phyloP scores from a whole-genome alignment of 2,329 filamentous ascomycete species.

The Phialophora expanda region DNA sequence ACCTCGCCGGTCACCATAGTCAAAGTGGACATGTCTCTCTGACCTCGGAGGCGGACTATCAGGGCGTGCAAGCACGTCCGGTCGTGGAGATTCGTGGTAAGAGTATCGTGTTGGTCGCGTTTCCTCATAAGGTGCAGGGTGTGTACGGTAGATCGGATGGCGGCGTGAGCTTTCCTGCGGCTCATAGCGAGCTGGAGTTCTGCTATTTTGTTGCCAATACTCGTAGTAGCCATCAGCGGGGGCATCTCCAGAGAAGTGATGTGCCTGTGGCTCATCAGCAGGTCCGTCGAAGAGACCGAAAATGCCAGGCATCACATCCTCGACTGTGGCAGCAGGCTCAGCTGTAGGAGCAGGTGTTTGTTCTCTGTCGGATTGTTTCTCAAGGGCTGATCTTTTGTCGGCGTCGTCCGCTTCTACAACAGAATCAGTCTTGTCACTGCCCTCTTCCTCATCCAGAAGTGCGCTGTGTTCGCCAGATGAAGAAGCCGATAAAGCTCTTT shows the following conservation, averaged over 20 bases:
- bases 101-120: not conserved
- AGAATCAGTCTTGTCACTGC: constrained; percentile 30
- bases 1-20: constrained; percentile 24
- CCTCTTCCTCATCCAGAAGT: constrained; percentile 24
- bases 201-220: constrained; percentile 11
- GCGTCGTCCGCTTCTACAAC: not conserved
- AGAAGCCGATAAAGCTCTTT: constrained; percentile 22
- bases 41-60: constrained; percentile 4
- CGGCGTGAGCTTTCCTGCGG: constrained; percentile 21
- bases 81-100: constrained; percentile 14
- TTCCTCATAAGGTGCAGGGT: constrained; percentile 1
- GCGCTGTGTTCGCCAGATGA: constrained; percentile 38
- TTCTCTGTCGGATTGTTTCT: not conserved
- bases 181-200: constrained; percentile 18
- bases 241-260: constrained; percentile 14
- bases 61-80: constrained; percentile 10
- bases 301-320: constrained; percentile 19
- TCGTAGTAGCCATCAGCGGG: constrained; percentile 19
- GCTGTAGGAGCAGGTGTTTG: not conserved
- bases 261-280: constrained; percentile 22
- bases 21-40: constrained; percentile 33
- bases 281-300: constrained; percentile 33
- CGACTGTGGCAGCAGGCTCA: constrained; percentile 8
- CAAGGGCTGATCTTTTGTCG: not conserved
- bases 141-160: constrained; percentile 10